Conservation (phyloP, 1,139 yeast genomes). For the Pneumocystis carinii region DNA sequence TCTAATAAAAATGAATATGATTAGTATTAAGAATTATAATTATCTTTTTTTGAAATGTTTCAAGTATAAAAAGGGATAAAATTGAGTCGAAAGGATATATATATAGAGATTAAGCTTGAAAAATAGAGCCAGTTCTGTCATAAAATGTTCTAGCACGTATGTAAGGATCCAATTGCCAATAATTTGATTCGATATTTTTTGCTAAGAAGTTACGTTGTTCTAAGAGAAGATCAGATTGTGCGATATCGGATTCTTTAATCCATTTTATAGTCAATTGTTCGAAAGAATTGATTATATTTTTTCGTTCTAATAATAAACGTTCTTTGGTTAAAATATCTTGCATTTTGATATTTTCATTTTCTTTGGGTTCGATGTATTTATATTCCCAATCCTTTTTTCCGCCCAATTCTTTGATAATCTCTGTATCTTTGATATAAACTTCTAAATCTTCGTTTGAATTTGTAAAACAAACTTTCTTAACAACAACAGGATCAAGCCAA, state of each 20-base stretch:
- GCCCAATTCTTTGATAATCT: constrained; percentile 50
- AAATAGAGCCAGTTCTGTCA: constrained; percentile 39
- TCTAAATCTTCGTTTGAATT: constrained; percentile 43
- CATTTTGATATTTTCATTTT: constrained; percentile 31
- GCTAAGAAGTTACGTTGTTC: constrained; percentile 37
- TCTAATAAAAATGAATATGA: too few species aligned
- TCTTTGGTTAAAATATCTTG: constrained; percentile 33
- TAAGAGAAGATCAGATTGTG: constrained; percentile 29
- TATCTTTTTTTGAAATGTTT: too few species aligned
- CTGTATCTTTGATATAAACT: constrained; percentile 37
- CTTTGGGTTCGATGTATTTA: constrained; percentile 41
- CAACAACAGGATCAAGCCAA: constrained; percentile 84
- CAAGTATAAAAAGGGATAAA: too few species aligned
- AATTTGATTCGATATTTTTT: constrained; percentile 38
- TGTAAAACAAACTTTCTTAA: constrained; percentile 64
- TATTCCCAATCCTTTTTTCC: constrained; percentile 47
- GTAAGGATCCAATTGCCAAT: constrained; percentile 52
- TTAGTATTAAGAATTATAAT: too few species aligned
- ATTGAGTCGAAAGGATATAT: too few species aligned
- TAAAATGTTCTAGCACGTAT: constrained; percentile 51
- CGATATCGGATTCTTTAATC: constrained; percentile 37
- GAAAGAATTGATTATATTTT: constrained; percentile 33
- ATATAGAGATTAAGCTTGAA: too few species aligned
- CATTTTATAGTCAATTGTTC: constrained; percentile 49
- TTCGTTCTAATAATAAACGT: constrained; percentile 33